Conservation (phyloP, 163 green algal genomes). For the Trebouxiophyceae sp. region DNA sequence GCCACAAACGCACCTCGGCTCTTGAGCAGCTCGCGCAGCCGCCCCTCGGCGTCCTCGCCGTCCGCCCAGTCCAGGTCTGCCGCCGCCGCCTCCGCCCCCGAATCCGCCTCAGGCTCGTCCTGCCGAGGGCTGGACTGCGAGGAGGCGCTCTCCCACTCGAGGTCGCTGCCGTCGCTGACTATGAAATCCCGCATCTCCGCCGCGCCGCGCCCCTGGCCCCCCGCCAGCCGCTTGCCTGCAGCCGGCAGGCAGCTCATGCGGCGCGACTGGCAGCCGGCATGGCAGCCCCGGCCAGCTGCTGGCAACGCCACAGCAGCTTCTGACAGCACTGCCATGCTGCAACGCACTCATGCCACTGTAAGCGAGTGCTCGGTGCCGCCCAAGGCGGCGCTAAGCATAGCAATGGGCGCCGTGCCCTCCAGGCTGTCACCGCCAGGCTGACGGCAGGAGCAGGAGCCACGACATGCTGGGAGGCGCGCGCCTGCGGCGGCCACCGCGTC, state of each 20-base stretch:
- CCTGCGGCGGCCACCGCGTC: conserved; percentile 24
- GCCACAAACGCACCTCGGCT: not conserved
- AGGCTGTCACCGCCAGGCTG: too few species aligned
- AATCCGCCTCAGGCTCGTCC: conserved; percentile 1
- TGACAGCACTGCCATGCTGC: too few species aligned
- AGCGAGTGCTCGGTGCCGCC: too few species aligned
- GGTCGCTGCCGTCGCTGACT: not conserved
- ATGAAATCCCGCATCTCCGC: not conserved
- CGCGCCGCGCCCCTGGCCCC: not conserved
- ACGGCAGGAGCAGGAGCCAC: not conserved
- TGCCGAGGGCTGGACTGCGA: too few species aligned
- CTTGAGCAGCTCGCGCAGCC: conserved; percentile 3
- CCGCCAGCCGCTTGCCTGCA: not conserved
- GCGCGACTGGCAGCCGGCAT: too few species aligned
- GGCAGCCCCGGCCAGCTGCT: too few species aligned
- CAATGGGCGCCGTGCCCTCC: too few species aligned
- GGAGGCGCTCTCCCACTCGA: not conserved
- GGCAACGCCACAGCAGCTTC: too few species aligned
- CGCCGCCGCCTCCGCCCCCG: conserved; percentile 12
- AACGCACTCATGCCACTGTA: too few species aligned
- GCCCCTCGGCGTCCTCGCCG: not conserved
- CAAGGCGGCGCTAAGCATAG: too few species aligned
- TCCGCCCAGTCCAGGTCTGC: conserved; percentile 8
- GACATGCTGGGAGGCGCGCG: conserved; percentile 14
- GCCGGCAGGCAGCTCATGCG: not conserved